Conservation (phyloP, 2,329 filamentous ascomycete species). For the Nigrograna mackinnonii region DNA sequence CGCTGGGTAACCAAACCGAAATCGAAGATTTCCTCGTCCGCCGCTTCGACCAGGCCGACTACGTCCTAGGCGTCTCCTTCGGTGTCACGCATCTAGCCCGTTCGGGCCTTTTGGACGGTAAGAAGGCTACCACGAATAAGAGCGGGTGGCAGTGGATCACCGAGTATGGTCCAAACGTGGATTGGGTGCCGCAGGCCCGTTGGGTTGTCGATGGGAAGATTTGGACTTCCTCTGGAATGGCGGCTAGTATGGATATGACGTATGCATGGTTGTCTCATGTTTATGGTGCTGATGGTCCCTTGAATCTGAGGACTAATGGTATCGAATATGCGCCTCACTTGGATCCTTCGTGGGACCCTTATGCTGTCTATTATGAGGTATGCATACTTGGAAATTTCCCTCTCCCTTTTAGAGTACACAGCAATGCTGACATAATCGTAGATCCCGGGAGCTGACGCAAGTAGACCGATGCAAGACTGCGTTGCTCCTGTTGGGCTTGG, state of each 20-base stretch:
- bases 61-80: slow-evolving; percentile 67
- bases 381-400: too few relatives aligned
- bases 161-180: slow-evolving; percentile 50
- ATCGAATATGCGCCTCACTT: background rate
- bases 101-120: slow-evolving; percentile 62
- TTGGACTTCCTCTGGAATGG: slow-evolving; percentile 66
- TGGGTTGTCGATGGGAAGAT: slow-evolving; percentile 68
- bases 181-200: slow-evolving; percentile 64
- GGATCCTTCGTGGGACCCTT: background rate
- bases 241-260: slow-evolving; percentile 62
- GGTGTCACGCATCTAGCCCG: slow-evolving; percentile 60
- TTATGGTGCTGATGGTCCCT: background rate
- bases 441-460: too few relatives aligned
- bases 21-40: slow-evolving; percentile 1
- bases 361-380: background rate
- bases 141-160: slow-evolving; percentile 46
- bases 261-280: slow-evolving; percentile 8
- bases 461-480: too few relatives aligned
- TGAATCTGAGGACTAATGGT: background rate
- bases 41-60: slow-evolving; percentile 40
- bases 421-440: too few relatives aligned
- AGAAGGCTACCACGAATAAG: slow-evolving; percentile 68
- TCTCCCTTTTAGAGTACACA: too few relatives aligned
- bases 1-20: background rate
- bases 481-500: too few relatives aligned